Conservation (phyloP, 2,329 filamentous ascomycete species). For the Talaromyces sp. region DNA sequence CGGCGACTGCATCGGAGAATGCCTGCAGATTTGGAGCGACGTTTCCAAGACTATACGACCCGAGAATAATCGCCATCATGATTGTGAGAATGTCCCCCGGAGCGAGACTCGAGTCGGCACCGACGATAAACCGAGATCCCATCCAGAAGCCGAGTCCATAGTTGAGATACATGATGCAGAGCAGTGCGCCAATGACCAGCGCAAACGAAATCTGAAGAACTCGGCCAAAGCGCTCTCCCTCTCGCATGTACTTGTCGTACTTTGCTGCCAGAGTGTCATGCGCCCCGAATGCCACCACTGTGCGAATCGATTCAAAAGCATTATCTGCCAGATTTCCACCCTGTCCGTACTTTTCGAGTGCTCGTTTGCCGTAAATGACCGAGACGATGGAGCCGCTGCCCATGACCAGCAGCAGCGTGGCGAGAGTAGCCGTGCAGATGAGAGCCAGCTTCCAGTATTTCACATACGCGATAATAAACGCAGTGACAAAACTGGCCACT, state of each 20-base stretch:
- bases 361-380: slow-evolving; percentile 73
- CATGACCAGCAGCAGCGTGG: slow-evolving; percentile 75
- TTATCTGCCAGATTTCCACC: slow-evolving; percentile 90
- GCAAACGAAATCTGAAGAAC: slow-evolving; percentile 69
- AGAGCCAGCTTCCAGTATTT: slow-evolving; percentile 91
- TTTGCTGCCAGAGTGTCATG: slow-evolving; percentile 85
- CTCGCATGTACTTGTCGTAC: slow-evolving; percentile 71
- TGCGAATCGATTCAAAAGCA: slow-evolving; percentile 88
- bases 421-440: slow-evolving; percentile 76
- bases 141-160: slow-evolving; percentile 88
- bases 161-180: slow-evolving; percentile 78
- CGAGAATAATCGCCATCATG: slow-evolving; percentile 86
- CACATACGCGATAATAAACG: slow-evolving; percentile 85
- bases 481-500: slow-evolving; percentile 76
- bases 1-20: slow-evolving; percentile 76
- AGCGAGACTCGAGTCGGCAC: slow-evolving; percentile 51
- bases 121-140: slow-evolving; percentile 69
- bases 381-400: slow-evolving; percentile 69
- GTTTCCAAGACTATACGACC: slow-evolving; percentile 85
- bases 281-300: slow-evolving; percentile 87
- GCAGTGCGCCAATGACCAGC: slow-evolving; percentile 78
- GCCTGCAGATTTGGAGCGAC: slow-evolving; percentile 81
- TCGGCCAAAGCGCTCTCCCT: slow-evolving; percentile 71
- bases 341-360: slow-evolving; percentile 72
- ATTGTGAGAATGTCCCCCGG: slow-evolving; percentile 76